phyloP scores from a whole-genome alignment of 1,139 yeast species.

The Arxiozyma bovina region DNA sequence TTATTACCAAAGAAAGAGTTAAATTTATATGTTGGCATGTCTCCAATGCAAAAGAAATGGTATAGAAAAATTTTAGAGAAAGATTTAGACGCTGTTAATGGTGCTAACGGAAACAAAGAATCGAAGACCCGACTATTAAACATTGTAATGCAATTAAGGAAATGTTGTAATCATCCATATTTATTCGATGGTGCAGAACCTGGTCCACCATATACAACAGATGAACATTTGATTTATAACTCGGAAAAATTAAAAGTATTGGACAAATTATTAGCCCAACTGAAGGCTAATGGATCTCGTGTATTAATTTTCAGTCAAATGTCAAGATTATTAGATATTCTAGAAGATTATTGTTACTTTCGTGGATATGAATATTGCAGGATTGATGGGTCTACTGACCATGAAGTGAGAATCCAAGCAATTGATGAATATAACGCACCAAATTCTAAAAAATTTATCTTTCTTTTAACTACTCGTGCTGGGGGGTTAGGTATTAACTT shows the following conservation, averaged over 20 bases:
- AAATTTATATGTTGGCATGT: conserved; percentile 86
- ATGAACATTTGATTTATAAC: conserved; percentile 84
- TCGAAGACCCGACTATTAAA: conserved; percentile 83
- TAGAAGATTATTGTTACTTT: conserved; percentile 85
- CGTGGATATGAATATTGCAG: conserved; percentile 82
- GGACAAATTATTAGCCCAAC: conserved; percentile 69
- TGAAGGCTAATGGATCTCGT: conserved; percentile 71
- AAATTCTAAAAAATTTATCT: conserved; percentile 71
- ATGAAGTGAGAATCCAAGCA: conserved; percentile 84
- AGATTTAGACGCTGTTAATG: conserved; percentile 96
- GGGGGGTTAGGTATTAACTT: conserved; percentile 96
- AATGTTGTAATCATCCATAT: conserved; percentile 96
- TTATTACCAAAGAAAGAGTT: conserved; percentile 82
- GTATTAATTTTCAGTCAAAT: conserved; percentile 90
- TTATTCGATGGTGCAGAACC: conserved; percentile 97
- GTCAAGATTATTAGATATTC: conserved; percentile 82
- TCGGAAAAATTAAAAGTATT: conserved; percentile 84
- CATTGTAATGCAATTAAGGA: conserved; percentile 92
- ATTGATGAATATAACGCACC: conserved; percentile 87
- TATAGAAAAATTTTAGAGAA: conserved; percentile 79
- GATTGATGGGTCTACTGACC: conserved; percentile 90
- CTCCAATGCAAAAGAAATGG: conserved; percentile 90
- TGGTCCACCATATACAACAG: conserved; percentile 95
- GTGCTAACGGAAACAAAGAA: conserved; percentile 78
- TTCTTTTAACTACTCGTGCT: conserved; percentile 87